Evolutionary conservation across 1,139 yeast species (phyloP), one percentile per base, ranked within the genome.

Genomic region (Geotrichum candidum): DNA sequence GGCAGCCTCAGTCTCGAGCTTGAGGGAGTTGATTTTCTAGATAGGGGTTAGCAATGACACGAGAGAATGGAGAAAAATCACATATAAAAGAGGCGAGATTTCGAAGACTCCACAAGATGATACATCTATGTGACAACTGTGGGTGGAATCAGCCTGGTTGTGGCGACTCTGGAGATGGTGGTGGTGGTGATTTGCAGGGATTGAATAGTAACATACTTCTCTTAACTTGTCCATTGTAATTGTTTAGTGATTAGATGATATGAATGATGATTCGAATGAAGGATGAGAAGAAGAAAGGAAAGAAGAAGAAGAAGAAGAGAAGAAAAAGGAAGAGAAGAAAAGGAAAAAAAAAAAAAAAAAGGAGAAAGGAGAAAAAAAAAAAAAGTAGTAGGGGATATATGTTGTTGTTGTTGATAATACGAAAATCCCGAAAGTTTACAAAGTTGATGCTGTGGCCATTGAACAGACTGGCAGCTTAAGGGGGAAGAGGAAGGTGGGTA

Each of bases 1-100:
- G 89, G 98, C 96, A 72, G 88, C 81, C 81, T 95, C 99, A 68
- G 97, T 92, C 76, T 94, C 99, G 72, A 89, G 82, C 80, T 92
- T 92, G 77, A 94, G 86, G 79, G 86, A 85, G 82, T 82, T 87
- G 81, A 94, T 82, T 85, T 94, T 92, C 95, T 88, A 59, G 51
- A 33, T 45, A 41, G 22, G 52, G 15, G 45, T 35, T 13, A 54
- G 52, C 9, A 54, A 27, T 18, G 89, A 82, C 80, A 92, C 92
- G 78, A 94, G 86, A 78, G 86, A 85, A 82, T 82, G 87, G 81
- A 94, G 82, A 85, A 92, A 92, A 95, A 88, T 5, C 4, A 25
- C 27, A 25, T 25, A 25, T 25, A 7, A 29, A 29, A 29, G 33
- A 29, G 7, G 7, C 7, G 33, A 29, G 33, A 5, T 29, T 3